phyloP scores from a whole-genome alignment of 108 stramenopile species.

The Hondaea fermentalgiana region DNA sequence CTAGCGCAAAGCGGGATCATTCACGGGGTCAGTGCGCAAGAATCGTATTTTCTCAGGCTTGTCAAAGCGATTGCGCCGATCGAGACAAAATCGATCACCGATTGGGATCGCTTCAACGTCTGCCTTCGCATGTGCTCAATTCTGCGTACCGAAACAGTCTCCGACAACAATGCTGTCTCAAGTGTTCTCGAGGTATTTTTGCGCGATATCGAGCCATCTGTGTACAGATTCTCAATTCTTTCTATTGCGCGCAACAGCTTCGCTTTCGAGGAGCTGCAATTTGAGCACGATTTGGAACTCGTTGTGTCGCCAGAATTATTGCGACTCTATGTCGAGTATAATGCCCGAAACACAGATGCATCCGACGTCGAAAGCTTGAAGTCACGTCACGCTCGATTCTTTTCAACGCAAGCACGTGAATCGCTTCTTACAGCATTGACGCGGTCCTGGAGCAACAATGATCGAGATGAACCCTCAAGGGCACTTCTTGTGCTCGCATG shows the following conservation, averaged over 20 bases:
- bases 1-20: background rate
- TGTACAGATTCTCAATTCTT: background rate
- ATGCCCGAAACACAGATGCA: background rate
- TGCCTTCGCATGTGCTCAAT: background rate
- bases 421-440: background rate
- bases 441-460: background rate
- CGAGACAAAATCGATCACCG: background rate
- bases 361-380: background rate
- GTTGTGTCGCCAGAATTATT: background rate
- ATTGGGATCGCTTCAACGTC: slow-evolving; percentile 14
- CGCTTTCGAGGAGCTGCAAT: background rate
- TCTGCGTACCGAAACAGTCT: background rate
- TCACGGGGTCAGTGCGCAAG: background rate
- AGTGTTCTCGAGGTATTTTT: background rate
- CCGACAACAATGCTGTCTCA: background rate
- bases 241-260: background rate
- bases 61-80: background rate
- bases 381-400: background rate
- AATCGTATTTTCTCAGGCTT: background rate
- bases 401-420: slow-evolving; percentile 12
- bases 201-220: background rate
- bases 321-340: background rate
- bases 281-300: background rate
- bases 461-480: background rate
- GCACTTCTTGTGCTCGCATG: background rate